Conservation (phyloP, 345 rosid genomes). For the Odontarrhena argentea region DNA sequence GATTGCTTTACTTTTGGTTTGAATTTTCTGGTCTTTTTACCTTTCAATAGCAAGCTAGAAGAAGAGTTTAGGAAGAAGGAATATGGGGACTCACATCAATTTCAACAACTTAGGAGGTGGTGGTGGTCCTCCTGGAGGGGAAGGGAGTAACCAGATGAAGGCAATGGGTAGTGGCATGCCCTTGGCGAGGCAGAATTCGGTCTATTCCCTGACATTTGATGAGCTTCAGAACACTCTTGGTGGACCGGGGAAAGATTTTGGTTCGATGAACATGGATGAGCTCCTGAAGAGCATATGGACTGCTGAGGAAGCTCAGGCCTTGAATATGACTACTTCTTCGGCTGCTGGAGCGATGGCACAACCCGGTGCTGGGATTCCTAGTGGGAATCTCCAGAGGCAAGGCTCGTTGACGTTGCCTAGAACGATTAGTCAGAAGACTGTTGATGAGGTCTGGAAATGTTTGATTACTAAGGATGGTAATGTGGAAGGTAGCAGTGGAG, state of each 20-base stretch:
- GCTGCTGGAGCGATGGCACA: constrained; percentile 28
- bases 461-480: constrained; percentile 58
- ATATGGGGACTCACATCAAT: constrained; percentile 63
- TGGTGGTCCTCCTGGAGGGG: constrained; percentile 48
- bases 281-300: constrained; percentile 82
- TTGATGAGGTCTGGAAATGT: constrained; percentile 91
- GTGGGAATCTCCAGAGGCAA: constrained; percentile 81
- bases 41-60: constrained; percentile 14
- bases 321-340: constrained; percentile 45
- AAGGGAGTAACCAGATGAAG: constrained; percentile 43
- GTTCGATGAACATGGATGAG: constrained; percentile 99
- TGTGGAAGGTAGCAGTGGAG: constrained; percentile 44
- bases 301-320: constrained; percentile 81
- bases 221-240: constrained; percentile 80
- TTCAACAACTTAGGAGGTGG: constrained; percentile 58
- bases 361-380: constrained; percentile 42
- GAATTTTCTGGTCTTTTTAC: not conserved
- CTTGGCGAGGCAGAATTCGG: constrained; percentile 71
- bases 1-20: constrained; percentile 9
- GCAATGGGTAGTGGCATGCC: constrained; percentile 42
- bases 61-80: constrained; percentile 29
- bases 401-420: constrained; percentile 93
- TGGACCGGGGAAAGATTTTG: constrained; percentile 83
- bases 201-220: constrained; percentile 82
- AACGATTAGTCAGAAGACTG: constrained; percentile 91